phyloP scores from a whole-genome alignment of 257 asterid genomes.

The Nicotiana tabacum region DNA sequence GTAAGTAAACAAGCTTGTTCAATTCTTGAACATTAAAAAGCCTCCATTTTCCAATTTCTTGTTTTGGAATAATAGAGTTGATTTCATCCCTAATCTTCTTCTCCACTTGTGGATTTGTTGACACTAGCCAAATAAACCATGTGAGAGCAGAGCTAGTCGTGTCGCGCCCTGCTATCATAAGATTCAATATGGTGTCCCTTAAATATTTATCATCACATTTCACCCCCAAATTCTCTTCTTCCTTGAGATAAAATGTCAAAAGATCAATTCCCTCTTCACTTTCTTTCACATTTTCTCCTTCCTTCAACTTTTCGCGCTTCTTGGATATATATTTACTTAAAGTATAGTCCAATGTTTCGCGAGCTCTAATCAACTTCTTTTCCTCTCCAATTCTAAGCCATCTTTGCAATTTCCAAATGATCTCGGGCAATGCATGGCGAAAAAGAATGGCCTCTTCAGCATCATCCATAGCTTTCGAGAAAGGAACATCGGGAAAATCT shows the following conservation, averaged over 20 bases:
- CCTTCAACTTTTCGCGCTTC: slow-evolving; percentile 21
- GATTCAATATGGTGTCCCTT: slow-evolving; percentile 48
- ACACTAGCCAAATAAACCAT: slow-evolving; percentile 54
- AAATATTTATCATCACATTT: slow-evolving; percentile 35
- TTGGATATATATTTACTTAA: slow-evolving; percentile 21
- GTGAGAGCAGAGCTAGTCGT: slow-evolving; percentile 60
- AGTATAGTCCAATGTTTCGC: slow-evolving; percentile 27
- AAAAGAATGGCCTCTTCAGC: slow-evolving; percentile 47
- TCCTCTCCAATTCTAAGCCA: slow-evolving; percentile 44
- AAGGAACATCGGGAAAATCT: slow-evolving; percentile 38
- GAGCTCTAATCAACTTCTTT: slow-evolving; percentile 29
- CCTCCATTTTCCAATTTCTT: slow-evolving; percentile 11
- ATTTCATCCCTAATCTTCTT: slow-evolving; percentile 36
- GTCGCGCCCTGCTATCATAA: slow-evolving; percentile 59
- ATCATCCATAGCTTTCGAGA: slow-evolving; percentile 51
- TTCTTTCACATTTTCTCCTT: background rate
- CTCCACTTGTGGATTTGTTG: slow-evolving; percentile 38
- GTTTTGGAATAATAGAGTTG: background rate
- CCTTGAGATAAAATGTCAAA: slow-evolving; percentile 35
- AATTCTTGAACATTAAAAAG: slow-evolving; percentile 29
- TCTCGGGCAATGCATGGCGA: slow-evolving; percentile 47
- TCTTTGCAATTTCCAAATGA: slow-evolving; percentile 31
- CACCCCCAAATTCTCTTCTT: slow-evolving; percentile 2
- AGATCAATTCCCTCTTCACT: slow-evolving; percentile 19
- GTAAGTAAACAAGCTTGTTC: slow-evolving; percentile 36